Evolutionary conservation across 345 rosid genomes (phyloP).

Genomic region (Gossypium turneri): DNA sequence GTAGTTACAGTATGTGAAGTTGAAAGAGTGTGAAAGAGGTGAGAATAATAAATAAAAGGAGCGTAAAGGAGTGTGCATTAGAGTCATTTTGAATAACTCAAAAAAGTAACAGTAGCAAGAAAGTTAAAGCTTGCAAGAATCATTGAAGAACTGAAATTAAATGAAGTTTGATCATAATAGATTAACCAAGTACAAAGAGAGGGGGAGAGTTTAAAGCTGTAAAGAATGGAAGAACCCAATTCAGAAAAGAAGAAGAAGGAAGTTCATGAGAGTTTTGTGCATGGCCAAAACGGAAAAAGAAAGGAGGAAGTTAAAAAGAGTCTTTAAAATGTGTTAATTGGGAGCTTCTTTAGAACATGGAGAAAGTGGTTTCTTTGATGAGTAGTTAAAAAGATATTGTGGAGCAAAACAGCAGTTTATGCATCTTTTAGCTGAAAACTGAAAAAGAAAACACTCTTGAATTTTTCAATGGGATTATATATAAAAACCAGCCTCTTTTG

Average conservation of each 20-base stretch:
- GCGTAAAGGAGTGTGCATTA: constrained; percentile 22
- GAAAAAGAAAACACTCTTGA: background rate
- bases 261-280: constrained; percentile 4
- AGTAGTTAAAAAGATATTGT: background rate
- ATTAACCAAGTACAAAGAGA: background rate
- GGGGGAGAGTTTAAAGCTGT: background rate
- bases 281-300: background rate
- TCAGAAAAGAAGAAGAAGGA: background rate
- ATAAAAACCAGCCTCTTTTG: background rate
- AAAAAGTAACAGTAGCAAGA: background rate
- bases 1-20: background rate
- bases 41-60: constrained; percentile 52
- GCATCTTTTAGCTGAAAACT: constrained; percentile 3
- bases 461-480: background rate
- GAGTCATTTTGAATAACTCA: background rate
- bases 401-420: constrained; percentile 3
- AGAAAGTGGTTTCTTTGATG: constrained; percentile 9
- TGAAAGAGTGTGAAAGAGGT: constrained; percentile 51
- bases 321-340: background rate
- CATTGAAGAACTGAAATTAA: background rate
- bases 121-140: background rate
- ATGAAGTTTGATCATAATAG: background rate
- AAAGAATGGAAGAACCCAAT: background rate
- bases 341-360: constrained; percentile 3
- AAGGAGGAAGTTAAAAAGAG: background rate